Evolutionary conservation across 768 basidiomycete species (phyloP).

Genomic region (Clavaria fumosa): DNA sequence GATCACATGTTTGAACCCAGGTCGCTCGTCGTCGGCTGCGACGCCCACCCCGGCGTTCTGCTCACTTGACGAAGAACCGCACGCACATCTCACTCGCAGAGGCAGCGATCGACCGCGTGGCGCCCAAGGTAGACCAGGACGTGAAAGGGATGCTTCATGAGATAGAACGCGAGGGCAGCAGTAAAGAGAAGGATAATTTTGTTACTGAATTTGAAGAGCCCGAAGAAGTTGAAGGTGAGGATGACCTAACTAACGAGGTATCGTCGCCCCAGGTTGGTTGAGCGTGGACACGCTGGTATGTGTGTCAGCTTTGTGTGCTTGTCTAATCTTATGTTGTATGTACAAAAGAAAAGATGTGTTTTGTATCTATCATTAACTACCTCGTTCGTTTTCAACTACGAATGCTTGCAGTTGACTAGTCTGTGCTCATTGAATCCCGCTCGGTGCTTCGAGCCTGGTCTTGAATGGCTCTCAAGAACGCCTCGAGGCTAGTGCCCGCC

Average conservation of each 20-base stretch:
- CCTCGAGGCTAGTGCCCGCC: constrained; percentile 61
- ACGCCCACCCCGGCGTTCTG: constrained; percentile 66
- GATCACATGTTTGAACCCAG: constrained; percentile 11
- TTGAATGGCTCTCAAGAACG: constrained; percentile 68
- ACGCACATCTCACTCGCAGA: constrained; percentile 76
- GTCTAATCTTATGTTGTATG: too few relatives aligned
- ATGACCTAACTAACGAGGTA: too few relatives aligned
- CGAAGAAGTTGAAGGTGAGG: constrained; percentile 10
- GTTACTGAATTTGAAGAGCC: constrained; percentile 10
- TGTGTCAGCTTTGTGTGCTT: too few relatives aligned
- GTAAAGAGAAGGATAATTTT: constrained; percentile 22
- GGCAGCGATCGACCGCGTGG: constrained; percentile 78
- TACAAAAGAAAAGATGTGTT: too few relatives aligned
- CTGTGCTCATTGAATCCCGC: constrained; percentile 66
- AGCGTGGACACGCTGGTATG: too few relatives aligned
- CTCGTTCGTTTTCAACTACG: not conserved
- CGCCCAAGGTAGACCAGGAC: constrained; percentile 71
- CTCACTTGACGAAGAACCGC: constrained; percentile 70
- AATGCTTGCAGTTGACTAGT: constrained; percentile 21
- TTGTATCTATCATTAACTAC: too few relatives aligned
- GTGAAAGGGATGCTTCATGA: constrained; percentile 71
- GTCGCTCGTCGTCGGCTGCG: constrained; percentile 82
- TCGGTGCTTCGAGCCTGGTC: constrained; percentile 45
- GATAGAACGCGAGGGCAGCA: constrained; percentile 52
- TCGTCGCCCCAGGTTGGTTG: too few relatives aligned